Evolutionary conservation across 352 stramenopile genomes (phyloP).

Genomic region (Pythium aphanidermatum): DNA sequence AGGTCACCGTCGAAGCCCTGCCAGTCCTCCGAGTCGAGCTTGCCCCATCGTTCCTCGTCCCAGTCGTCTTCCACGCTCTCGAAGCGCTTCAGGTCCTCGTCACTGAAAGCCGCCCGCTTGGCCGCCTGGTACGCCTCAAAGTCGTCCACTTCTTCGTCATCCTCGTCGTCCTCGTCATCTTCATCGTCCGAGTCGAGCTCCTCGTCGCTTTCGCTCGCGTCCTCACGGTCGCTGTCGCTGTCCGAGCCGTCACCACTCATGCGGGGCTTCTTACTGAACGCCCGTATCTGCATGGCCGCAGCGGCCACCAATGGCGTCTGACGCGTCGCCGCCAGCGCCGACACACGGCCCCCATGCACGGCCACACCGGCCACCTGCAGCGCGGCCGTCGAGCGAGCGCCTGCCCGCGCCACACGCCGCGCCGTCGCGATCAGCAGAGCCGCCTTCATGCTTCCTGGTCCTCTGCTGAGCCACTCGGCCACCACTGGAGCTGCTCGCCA

Average conservation of each 20-base stretch:
- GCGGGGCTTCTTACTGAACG: slow-evolving; percentile 24
- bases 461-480: not conserved
- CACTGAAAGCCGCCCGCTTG: slow-evolving; percentile 20
- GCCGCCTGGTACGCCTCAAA: slow-evolving; percentile 11
- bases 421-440: slow-evolving; percentile 29
- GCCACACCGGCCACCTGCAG: no score
- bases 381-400: not conserved
- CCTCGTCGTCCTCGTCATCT: slow-evolving; percentile 25
- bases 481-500: slow-evolving; percentile 18
- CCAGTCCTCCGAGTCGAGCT: slow-evolving; percentile 66
- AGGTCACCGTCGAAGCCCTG: slow-evolving; percentile 76
- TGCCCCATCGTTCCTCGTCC: slow-evolving; percentile 63
- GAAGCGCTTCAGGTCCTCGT: slow-evolving; percentile 30
- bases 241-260: slow-evolving; percentile 12
- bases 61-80: slow-evolving; percentile 36
- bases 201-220: slow-evolving; percentile 11
- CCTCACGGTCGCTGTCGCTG: slow-evolving; percentile 25
- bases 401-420: slow-evolving; percentile 7
- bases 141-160: slow-evolving; percentile 16
- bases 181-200: slow-evolving; percentile 22
- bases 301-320: slow-evolving; percentile 6
- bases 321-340: not conserved
- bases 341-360: no score
- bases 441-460: slow-evolving; percentile 28
- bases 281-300: slow-evolving; percentile 16